Evolutionary conservation across 345 rosid species (phyloP), one percentile per base, ranked within the genome.

Genomic region (Sonneratia caseolaris): DNA sequence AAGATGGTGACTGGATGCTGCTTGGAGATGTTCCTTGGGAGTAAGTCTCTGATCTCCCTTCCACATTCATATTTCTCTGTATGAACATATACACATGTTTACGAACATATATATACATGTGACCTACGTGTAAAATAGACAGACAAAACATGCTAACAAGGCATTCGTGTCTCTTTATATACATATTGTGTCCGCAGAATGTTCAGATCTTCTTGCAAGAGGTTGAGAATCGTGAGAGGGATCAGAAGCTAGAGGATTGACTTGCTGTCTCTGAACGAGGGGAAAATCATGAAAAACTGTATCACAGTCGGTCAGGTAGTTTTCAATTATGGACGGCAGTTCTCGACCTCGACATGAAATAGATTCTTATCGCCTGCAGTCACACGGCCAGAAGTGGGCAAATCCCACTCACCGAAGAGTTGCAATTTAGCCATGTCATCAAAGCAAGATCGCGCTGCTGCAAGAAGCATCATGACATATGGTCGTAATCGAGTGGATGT

Each of bases 1-100:
- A 89, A 66, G 97, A 91, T 76, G 91, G 97, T 64, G 97, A 91
- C 64, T 91, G 89, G 97, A 91, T 91, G 97, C 83, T 91, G 15
- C 88, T 89, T 8, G 92, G 94, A 74, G 94, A 88, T 82, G 97
- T 87, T 73, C 97, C 94, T 0, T 91, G 92, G 97, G 85, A 84
- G 85, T 84, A 76, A 78, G 87, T 74, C 75, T 47, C 51, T 71
- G 45, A 42, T 55, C 45, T 27, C 36, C 15, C 11, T n/a, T 13
- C 0, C 49, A 55, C 32, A 21, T 35, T 2, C n/a, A n/a, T 8
- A 6, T 19, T 0, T 19, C 3, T 53, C 6, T 18, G 22, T 4
- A 18, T 53, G 22, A 18, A 18, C n/a, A 3, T 9, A 3, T 18
- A 19, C 2, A 16, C 59, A 53, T 18, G 19, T 53, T 3, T 19